phyloP scores from a whole-genome alignment of 805 yeast species.

The Clavispora fructus region DNA sequence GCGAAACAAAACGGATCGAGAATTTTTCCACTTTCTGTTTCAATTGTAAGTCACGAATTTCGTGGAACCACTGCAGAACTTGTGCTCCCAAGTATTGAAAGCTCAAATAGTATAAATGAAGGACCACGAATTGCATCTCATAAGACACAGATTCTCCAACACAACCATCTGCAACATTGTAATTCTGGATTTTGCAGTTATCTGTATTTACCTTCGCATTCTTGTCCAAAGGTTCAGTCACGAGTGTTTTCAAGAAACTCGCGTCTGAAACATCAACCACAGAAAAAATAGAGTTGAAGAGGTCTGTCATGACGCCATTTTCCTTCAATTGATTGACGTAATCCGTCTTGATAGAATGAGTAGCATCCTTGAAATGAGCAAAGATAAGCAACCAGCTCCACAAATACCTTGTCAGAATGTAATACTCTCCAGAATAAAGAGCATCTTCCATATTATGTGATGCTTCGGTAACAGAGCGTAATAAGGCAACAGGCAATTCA shows the following conservation, averaged over 20 bases:
- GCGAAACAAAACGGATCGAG: slow-evolving; percentile 58
- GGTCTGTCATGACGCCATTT: slow-evolving; percentile 38
- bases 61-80: slow-evolving; percentile 65
- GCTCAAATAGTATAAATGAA: slow-evolving; percentile 48
- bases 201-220: slow-evolving; percentile 8
- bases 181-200: slow-evolving; percentile 17
- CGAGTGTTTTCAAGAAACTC: slow-evolving; percentile 17
- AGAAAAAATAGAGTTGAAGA: slow-evolving; percentile 58
- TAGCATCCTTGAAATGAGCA: slow-evolving; percentile 56
- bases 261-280: slow-evolving; percentile 40
- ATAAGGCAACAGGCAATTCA: slow-evolving; percentile 36
- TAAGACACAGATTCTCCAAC: slow-evolving; percentile 17
- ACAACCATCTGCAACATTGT: slow-evolving; percentile 17
- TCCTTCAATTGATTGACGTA: slow-evolving; percentile 54
- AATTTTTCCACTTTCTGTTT: slow-evolving; percentile 59
- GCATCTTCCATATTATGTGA: slow-evolving; percentile 5
- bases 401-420: slow-evolving; percentile 37
- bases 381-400: slow-evolving; percentile 69
- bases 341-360: slow-evolving; percentile 56
- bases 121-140: slow-evolving; percentile 37
- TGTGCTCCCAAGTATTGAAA: slow-evolving; percentile 51
- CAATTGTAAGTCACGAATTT: slow-evolving; percentile 61
- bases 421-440: slow-evolving; percentile 5
- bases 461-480: slow-evolving; percentile 28
- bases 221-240: slow-evolving; percentile 11